Conservation (phyloP, 495 filamentous ascomycete species). For the Tuber borchii region DNA sequence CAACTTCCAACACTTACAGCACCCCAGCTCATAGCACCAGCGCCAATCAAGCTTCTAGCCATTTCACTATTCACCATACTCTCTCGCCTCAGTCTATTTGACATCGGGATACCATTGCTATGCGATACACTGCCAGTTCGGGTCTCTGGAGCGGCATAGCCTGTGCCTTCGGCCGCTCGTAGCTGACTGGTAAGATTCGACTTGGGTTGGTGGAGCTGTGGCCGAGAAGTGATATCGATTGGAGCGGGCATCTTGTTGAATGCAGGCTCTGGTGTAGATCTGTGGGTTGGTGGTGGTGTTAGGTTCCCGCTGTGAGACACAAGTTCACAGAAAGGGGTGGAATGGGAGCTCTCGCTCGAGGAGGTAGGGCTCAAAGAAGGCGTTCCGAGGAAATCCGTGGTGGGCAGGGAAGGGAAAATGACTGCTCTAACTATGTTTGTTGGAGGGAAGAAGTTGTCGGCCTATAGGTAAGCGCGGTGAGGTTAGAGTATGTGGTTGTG, state of each 20-base stretch:
- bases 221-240: constrained; percentile 39
- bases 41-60: constrained; percentile 78
- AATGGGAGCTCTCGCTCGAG: constrained; percentile 39
- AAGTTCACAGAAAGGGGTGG: constrained; percentile 20
- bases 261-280: constrained; percentile 29
- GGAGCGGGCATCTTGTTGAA: constrained; percentile 39
- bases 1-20: constrained; percentile 93
- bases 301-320: constrained; percentile 21
- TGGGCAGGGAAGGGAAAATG: constrained; percentile 35
- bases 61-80: constrained; percentile 50
- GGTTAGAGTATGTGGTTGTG: constrained; percentile 11
- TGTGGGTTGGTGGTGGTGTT: constrained; percentile 32
- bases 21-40: constrained; percentile 95
- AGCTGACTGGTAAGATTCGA: constrained; percentile 41
- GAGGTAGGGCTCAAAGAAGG: constrained; percentile 37
- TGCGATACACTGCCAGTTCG: constrained; percentile 36
- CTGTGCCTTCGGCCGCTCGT: constrained; percentile 35
- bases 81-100: constrained; percentile 57
- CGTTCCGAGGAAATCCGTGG: constrained; percentile 40
- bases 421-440: constrained; percentile 30
- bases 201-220: constrained; percentile 30
- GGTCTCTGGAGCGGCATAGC: constrained; percentile 32
- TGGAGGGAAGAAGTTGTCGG: background rate
- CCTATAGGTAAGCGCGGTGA: constrained; percentile 8
- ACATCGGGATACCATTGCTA: constrained; percentile 40